Evolutionary conservation across 176 grass and related monocot genomes (phyloP).

Genomic region (Oryza glaberrima): DNA sequence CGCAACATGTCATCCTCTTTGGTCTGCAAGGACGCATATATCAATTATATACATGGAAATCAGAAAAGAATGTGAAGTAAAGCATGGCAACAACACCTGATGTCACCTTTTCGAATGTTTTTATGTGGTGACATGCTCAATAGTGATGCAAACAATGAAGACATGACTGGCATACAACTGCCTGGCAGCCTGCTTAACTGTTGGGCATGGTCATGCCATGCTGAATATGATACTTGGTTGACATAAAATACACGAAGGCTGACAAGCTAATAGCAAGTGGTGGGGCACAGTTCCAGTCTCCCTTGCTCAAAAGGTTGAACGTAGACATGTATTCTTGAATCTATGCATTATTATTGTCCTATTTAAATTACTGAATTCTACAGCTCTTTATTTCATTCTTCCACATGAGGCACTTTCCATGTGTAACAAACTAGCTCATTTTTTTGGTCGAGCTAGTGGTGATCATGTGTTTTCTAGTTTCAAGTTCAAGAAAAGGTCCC

Average conservation of each 20-base stretch:
- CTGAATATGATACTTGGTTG: background rate
- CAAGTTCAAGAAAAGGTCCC: background rate
- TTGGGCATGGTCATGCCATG: background rate
- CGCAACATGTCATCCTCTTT: slow-evolving; percentile 72
- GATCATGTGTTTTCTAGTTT: background rate
- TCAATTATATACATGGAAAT: background rate
- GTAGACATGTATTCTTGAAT: background rate
- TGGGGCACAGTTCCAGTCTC: background rate
- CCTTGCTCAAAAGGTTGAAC: background rate
- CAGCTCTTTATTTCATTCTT: background rate
- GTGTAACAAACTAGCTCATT: background rate
- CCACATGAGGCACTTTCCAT: background rate
- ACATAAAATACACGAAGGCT: background rate
- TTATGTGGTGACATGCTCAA: background rate
- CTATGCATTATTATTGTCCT: background rate
- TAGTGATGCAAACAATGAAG: slow-evolving; percentile 15
- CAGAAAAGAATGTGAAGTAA: background rate
- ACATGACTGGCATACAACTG: background rate
- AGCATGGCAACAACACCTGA: background rate
- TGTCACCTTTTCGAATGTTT: background rate
- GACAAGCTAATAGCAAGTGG: background rate
- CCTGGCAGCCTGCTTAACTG: slow-evolving; percentile 10
- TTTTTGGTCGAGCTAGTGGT: background rate
- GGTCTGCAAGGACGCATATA: slow-evolving; percentile 44
- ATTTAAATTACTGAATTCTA: background rate